A percentile compares a stretch with the other conserved stretches of the same genome.
Conservation (phyloP, 805 yeast species). For the Candida takata region DNA sequence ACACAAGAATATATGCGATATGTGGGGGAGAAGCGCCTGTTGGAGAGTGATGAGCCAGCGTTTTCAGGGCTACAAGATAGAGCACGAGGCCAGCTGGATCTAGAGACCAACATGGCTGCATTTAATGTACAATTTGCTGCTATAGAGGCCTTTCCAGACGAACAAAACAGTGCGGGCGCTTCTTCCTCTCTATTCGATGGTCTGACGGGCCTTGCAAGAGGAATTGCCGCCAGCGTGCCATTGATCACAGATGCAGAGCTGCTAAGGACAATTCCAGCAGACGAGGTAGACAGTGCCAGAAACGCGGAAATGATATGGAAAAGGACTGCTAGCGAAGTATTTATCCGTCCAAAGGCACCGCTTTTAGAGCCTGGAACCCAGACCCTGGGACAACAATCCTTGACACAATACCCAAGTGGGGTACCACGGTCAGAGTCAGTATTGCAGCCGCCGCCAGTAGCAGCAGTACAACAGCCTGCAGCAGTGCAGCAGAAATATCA, state of each 20-base stretch:
- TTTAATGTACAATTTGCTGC: slow-evolving; percentile 5
- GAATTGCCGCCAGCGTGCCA: background rate
- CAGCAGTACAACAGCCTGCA: too few species aligned
- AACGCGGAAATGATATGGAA: too few species aligned
- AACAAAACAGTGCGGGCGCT: background rate
- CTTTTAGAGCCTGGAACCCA: too few species aligned
- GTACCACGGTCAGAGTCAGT: too few species aligned
- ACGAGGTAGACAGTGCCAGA: too few species aligned
- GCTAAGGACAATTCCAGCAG: background rate
- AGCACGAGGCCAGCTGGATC: slow-evolving; percentile 5
- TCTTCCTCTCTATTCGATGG: background rate
- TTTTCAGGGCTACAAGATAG: slow-evolving; percentile 11
- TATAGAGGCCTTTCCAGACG: slow-evolving; percentile 1
- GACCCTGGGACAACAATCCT: too few species aligned
- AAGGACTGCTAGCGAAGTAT: too few species aligned
- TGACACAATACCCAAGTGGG: too few species aligned
- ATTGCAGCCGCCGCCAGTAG: too few species aligned
- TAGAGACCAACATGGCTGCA: slow-evolving; percentile 3
- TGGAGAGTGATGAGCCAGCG: slow-evolving; percentile 3
- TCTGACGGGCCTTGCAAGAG: background rate
- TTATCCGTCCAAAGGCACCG: too few species aligned
- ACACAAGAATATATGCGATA: slow-evolving; percentile 2
- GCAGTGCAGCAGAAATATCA: too few species aligned
- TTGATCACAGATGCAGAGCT: slow-evolving; percentile 1
- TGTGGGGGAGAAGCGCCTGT: background rate